These are phyloP conservation scores for Lenwebbia sp. DNA, from an alignment of 345 rosid species.

Conservation along the genomic window DNA sequence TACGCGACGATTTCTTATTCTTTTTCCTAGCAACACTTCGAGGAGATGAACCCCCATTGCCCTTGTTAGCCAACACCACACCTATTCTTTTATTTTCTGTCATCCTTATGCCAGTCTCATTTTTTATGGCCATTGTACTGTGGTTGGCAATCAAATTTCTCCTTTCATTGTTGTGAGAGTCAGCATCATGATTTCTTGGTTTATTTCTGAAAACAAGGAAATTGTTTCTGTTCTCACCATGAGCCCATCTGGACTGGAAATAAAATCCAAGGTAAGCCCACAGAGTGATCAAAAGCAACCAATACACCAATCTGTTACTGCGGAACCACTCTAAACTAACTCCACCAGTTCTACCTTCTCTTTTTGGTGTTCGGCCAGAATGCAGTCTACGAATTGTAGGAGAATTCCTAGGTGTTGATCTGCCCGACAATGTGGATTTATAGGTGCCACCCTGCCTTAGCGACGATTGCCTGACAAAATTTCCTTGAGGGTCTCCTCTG, in stretches of 20 bases:
- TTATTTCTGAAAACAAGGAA: constrained; percentile 62
- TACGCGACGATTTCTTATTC: constrained; percentile 37
- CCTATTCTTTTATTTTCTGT: constrained; percentile 29
- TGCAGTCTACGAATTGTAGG: constrained; percentile 51
- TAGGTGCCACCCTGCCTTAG: constrained; percentile 43
- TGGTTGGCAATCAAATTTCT: constrained; percentile 45
- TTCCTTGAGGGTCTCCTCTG: constrained; percentile 30
- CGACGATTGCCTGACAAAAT: constrained; percentile 34
- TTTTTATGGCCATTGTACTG: constrained; percentile 26
- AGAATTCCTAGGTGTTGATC: constrained; percentile 61
- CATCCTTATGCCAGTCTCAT: constrained; percentile 21
- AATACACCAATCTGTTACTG: constrained; percentile 62
- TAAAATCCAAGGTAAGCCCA: constrained; percentile 96
- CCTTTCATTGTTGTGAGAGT: constrained; percentile 19
- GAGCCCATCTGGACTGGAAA: constrained; percentile 97
- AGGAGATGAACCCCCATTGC: constrained; percentile 15
- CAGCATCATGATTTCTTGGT: constrained; percentile 17
- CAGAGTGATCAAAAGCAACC: constrained; percentile 92
- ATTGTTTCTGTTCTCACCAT: constrained; percentile 61
- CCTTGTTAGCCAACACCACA: constrained; percentile 47
- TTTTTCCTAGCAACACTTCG: constrained; percentile 29
- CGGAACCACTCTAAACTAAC: constrained; percentile 66
- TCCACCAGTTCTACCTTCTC: constrained; percentile 56
- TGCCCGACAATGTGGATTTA: constrained; percentile 67
- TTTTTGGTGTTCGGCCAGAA: constrained; percentile 74